phyloP scores from a whole-genome alignment of 495 filamentous ascomycete species.

The Hypoxylon crocopeplum region DNA sequence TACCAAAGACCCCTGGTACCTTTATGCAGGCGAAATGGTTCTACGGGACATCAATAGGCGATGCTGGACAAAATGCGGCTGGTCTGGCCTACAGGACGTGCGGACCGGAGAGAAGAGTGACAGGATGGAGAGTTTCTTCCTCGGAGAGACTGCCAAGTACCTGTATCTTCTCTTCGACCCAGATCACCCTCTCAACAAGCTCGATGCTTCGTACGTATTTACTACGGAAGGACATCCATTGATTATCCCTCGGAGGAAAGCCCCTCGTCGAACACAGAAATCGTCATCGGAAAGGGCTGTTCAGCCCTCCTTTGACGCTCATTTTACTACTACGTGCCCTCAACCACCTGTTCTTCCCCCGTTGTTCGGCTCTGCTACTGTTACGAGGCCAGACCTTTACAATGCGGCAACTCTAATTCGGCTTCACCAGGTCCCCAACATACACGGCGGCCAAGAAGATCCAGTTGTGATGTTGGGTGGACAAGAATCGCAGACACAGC shows the following conservation, averaged over 20 bases:
- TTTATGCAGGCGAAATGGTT: slow-evolving; percentile 95
- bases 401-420: slow-evolving; percentile 88
- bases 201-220: slow-evolving; percentile 90
- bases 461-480: slow-evolving; percentile 24
- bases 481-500: slow-evolving; percentile 8
- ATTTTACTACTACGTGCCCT: slow-evolving; percentile 65
- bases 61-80: slow-evolving; percentile 94
- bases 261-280: slow-evolving; percentile 16
- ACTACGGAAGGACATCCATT: slow-evolving; percentile 95
- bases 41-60: slow-evolving; percentile 85
- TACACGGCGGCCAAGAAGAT: slow-evolving; percentile 54
- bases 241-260: slow-evolving; percentile 70
- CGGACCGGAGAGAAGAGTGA: slow-evolving; percentile 86
- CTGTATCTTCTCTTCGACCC: slow-evolving; percentile 87
- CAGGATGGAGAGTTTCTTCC: slow-evolving; percentile 98
- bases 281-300: slow-evolving; percentile 12
- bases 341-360: slow-evolving; percentile 61
- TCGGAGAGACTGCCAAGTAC: slow-evolving; percentile 96
- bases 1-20: slow-evolving; percentile 95
- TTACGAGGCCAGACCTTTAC: slow-evolving; percentile 85
- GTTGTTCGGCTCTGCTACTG: slow-evolving; percentile 77
- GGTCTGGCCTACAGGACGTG: slow-evolving; percentile 95
- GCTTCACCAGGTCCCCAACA: slow-evolving; percentile 74
- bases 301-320: slow-evolving; percentile 44
- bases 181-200: slow-evolving; percentile 82